Evolutionary conservation across 371 early-diverging fungal genomes (phyloP).

Genomic region (Spiromyces aspiralis): DNA sequence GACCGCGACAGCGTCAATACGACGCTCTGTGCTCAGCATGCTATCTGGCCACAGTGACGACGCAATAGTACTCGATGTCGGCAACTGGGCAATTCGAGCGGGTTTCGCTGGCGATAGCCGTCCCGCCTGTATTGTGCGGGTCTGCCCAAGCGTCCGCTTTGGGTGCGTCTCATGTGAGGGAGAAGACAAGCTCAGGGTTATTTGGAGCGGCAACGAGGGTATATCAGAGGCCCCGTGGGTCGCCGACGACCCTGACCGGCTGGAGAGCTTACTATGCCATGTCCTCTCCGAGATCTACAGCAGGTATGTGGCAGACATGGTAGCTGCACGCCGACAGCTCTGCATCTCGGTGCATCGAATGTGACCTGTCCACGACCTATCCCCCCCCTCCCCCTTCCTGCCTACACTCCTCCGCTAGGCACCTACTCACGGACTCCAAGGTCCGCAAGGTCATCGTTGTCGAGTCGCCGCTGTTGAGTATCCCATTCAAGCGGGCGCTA

Average conservation of each 20-base stretch:
- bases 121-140: background rate
- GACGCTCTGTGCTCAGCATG: background rate
- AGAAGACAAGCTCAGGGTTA: background rate
- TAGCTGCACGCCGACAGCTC: background rate
- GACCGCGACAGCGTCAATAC: background rate
- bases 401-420: constrained; percentile 16
- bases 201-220: background rate
- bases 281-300: background rate
- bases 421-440: constrained; percentile 69
- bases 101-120: background rate
- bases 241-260: background rate
- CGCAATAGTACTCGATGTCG: background rate
- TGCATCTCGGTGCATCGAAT: background rate
- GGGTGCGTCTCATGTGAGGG: background rate
- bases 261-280: background rate
- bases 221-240: background rate
- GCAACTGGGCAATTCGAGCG: background rate
- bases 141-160: background rate
- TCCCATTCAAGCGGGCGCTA: constrained; percentile 52
- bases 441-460: constrained; percentile 71
- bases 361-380: background rate
- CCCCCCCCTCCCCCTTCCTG: background rate
- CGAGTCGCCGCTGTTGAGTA: constrained; percentile 58
- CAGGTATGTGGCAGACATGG: background rate
- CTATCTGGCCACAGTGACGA: background rate